Evolutionary conservation across 495 filamentous ascomycete species (phyloP).

Genomic region (Annulohypoxylon moriforme): DNA sequence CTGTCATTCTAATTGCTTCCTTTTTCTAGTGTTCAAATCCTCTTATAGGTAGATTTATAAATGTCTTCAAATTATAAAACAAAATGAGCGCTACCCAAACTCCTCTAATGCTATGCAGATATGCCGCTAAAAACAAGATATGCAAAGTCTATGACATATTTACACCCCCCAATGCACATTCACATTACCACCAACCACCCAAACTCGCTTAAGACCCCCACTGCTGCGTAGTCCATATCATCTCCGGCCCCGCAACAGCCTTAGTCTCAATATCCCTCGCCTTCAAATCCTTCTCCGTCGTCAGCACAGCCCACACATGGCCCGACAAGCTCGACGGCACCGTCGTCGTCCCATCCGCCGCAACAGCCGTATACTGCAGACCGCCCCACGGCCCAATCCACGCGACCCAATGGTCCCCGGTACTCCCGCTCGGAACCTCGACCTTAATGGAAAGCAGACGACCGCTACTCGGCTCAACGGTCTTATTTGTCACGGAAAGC

Average conservation of each 20-base stretch:
- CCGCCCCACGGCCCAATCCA: constrained; percentile 56
- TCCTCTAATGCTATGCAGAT: background rate
- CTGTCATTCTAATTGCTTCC: background rate
- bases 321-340: constrained; percentile 51
- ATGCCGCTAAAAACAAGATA: background rate
- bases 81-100: background rate
- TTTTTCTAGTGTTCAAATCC: background rate
- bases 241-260: constrained; percentile 53
- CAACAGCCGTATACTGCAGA: constrained; percentile 48
- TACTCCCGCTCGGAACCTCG: constrained; percentile 25
- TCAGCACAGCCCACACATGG: constrained; percentile 53
- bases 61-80: background rate
- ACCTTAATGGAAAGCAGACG: constrained; percentile 38
- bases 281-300: constrained; percentile 37
- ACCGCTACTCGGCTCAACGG: constrained; percentile 15
- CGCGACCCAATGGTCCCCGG: constrained; percentile 45
- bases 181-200: background rate
- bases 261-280: constrained; percentile 38
- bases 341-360: constrained; percentile 20
- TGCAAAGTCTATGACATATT: background rate
- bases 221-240: constrained; percentile 53
- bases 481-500: constrained; percentile 33
- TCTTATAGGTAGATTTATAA: background rate
- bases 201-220: constrained; percentile 12
- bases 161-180: no score